Evolutionary conservation across 1,284 basidiomycete genomes (phyloP).

Genomic region (Ceratobasidium sp.): DNA sequence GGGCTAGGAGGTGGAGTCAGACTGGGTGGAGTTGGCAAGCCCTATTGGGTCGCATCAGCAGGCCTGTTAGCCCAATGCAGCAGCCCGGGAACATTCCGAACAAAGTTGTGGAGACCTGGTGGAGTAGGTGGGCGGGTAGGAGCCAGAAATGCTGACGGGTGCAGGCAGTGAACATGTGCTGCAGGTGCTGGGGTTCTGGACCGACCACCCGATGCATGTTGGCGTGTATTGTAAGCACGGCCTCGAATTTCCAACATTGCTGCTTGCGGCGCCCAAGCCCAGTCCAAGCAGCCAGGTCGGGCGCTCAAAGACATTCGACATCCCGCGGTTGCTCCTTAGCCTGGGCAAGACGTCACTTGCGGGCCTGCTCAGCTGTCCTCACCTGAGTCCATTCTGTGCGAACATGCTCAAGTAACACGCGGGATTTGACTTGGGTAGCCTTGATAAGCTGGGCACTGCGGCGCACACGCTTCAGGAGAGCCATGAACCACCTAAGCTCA

Average conservation of each 20-base stretch:
- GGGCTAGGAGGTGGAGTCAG: not conserved
- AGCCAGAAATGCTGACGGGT: not conserved
- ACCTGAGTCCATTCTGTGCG: not conserved
- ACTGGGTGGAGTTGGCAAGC: not conserved
- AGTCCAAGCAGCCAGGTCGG: not conserved
- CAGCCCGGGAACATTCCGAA: not conserved
- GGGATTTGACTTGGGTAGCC: not conserved
- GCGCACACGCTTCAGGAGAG: not conserved
- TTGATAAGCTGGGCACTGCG: not conserved
- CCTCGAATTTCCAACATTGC: not conserved
- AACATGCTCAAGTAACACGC: not conserved
- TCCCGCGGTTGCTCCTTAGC: not conserved
- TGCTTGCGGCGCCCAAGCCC: not conserved
- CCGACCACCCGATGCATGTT: not conserved
- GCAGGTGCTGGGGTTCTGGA: no score
- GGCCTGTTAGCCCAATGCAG: not conserved
- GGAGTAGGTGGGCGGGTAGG: no score
- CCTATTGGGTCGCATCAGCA: not conserved
- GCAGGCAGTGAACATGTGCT: no score
- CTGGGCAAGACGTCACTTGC: not conserved
- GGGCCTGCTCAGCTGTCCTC: not conserved
- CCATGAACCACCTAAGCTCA: not conserved
- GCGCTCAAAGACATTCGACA: not conserved
- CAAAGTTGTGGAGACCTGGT: not conserved
- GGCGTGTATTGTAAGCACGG: not conserved